Evolutionary conservation across 768 basidiomycete genomes (phyloP).

Genomic region (Pholiota conissans): DNA sequence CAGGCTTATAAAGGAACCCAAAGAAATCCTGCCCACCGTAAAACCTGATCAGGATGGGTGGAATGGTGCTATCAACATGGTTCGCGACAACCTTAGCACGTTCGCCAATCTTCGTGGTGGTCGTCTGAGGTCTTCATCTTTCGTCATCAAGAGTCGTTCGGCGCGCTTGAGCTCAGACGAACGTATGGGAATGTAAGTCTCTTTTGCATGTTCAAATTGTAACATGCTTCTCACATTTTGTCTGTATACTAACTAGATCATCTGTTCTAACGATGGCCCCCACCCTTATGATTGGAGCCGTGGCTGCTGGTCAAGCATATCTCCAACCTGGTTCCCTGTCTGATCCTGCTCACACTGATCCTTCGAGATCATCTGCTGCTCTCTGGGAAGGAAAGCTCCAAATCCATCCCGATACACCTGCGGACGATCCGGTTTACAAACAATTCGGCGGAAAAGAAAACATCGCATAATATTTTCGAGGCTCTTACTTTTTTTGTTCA

Average conservation of each 20-base stretch:
- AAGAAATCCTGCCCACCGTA: constrained; percentile 61
- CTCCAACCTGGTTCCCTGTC: constrained; percentile 58
- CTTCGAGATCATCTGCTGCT: constrained; percentile 78
- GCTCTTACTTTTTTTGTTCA: background rate
- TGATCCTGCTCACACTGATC: constrained; percentile 75
- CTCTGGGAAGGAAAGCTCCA: constrained; percentile 86
- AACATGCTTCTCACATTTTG: no score
- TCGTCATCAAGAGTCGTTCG: constrained; percentile 78
- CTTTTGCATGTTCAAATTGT: background rate
- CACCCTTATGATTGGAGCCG: constrained; percentile 40
- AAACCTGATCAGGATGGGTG: constrained; percentile 63
- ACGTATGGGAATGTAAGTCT: constrained; percentile 45
- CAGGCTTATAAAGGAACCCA: constrained; percentile 60
- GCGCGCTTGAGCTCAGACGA: constrained; percentile 54
- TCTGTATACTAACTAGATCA: no score
- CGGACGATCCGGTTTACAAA: constrained; percentile 54
- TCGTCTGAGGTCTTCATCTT: constrained; percentile 82
- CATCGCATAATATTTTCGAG: constrained; percentile 23
- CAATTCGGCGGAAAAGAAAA: constrained; percentile 27
- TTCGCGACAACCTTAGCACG: constrained; percentile 83
- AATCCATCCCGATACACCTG: constrained; percentile 82
- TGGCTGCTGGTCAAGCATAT: constrained; percentile 72
- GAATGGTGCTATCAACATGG: constrained; percentile 77
- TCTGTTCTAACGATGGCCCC: constrained; percentile 53
- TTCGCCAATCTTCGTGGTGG: constrained; percentile 87